Evolutionary conservation across 257 asterid genomes (phyloP), one percentile per base, ranked within the genome.

Genomic region (Apocynum venetum): DNA sequence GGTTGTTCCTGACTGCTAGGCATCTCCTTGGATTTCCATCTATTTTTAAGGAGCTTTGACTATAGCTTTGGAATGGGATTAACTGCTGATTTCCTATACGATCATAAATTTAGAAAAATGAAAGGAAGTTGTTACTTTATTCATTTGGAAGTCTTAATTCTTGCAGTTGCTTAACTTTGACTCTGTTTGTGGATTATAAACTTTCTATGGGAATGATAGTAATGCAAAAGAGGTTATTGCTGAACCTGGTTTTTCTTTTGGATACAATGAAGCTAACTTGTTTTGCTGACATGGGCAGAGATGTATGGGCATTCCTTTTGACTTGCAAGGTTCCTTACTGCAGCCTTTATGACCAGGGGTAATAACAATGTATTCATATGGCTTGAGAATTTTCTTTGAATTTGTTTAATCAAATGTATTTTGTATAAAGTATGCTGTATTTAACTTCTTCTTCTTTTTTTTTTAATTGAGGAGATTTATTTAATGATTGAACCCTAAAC

Each of bases 311-410:
- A n/a, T 94, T 94, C 84, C 98, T 94, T 81, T 83, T 94, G 90
- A 85, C 91, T 77, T 88, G 93, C 94, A 92, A 94, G 87, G 97
- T 94, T 83, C 92, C 56, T 52, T 94, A 92, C 83, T 94, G 98
- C 90, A 86, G 96, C 88, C 98, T 92, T 77, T 94, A 94, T 72
- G 98, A 94, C 83, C 93, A 89, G 77, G 98, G 98, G 98, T 94
- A 89, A 86, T 61, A 80, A 68, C 35, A 17, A 40, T 66, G 72
- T 79, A 38, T 25, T 75, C 63, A 43, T 74, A 52, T 71, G 43
- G 76, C 70, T 75, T 69, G 40, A 72, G 74, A 71, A 63, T 71
- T 51, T 75, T 61, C 56, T 71, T 71, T 57, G 11, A 57, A 56
- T 53, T 71, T 76, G 43, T 38, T 15, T 57, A 47, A 7, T 76